A percentile compares a stretch with the other conserved stretches of the same genome.
These are phyloP conservation scores for Scytalidium lignicola DNA, from an alignment of 2,329 filamentous ascomycete genomes.

Conservation along the genomic window DNA sequence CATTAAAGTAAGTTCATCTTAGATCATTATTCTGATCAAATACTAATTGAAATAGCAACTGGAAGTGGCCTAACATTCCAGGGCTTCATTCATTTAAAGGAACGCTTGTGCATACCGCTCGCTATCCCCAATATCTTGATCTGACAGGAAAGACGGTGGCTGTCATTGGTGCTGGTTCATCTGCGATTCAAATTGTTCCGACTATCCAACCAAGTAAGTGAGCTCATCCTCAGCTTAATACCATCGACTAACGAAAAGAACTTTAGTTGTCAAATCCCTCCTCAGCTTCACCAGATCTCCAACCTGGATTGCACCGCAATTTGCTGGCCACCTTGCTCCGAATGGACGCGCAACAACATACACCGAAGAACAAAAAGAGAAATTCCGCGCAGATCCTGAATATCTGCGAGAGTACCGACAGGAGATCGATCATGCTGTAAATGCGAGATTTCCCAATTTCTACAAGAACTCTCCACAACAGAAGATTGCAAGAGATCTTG, in stretches of 20 bases:
- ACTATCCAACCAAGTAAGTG: constrained; percentile 41
- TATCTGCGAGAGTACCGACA: constrained; percentile 6
- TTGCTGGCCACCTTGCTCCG: constrained; percentile 7
- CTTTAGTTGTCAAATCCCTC: too few relatives aligned
- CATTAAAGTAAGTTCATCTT: constrained; percentile 25
- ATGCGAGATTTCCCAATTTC: constrained; percentile 17
- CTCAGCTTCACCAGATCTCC: constrained; percentile 40
- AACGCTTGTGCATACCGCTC: constrained; percentile 47
- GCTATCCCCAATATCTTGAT: constrained; percentile 46
- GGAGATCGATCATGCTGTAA: constrained; percentile 16
- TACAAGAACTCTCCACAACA: constrained; percentile 7
- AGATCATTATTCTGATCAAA: too few relatives aligned
- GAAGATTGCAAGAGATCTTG: too few relatives aligned
- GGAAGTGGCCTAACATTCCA: constrained; percentile 45
- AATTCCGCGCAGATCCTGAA: constrained; percentile 11
- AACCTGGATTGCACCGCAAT: constrained; percentile 41
- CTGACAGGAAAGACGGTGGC: constrained; percentile 42
- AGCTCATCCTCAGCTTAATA: constrained; percentile 36
- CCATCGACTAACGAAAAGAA: constrained; percentile 38
- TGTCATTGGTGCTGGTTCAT: constrained; percentile 51
- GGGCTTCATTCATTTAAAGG: constrained; percentile 48
- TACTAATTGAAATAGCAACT: constrained; percentile 16
- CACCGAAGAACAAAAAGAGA: constrained; percentile 4
- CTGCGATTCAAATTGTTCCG: constrained; percentile 48
- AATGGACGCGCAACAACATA: constrained; percentile 1